phyloP scores from a whole-genome alignment of 352 stramenopile genomes.

The Pilasporangium apinafurcum region DNA sequence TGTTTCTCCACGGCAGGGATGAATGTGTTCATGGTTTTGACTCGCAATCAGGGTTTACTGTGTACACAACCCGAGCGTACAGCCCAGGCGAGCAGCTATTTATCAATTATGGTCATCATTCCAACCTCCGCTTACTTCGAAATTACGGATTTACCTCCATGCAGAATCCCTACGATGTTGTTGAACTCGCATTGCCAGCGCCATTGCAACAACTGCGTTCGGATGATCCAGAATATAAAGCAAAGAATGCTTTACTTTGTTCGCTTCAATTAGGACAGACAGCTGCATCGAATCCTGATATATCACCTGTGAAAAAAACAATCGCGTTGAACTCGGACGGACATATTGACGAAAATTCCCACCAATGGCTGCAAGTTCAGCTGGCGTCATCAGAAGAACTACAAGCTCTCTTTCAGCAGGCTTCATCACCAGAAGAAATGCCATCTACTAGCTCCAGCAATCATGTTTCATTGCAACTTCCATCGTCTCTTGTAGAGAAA shows the following conservation, averaged over 20 bases:
- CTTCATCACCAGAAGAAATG: slow-evolving; percentile 2
- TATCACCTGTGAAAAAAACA: slow-evolving; percentile 13
- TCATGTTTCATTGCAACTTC: slow-evolving; percentile 13
- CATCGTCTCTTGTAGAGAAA: slow-evolving; percentile 13
- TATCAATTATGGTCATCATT: slow-evolving; percentile 73
- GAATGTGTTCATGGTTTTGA: slow-evolving; percentile 68
- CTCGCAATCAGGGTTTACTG: slow-evolving; percentile 41
- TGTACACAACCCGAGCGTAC: slow-evolving; percentile 57
- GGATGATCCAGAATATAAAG: slow-evolving; percentile 28
- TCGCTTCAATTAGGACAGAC: slow-evolving; percentile 1
- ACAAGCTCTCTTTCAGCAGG: slow-evolving; percentile 27
- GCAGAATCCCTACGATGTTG: slow-evolving; percentile 35
- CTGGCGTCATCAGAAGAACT: slow-evolving; percentile 40
- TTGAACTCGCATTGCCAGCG: slow-evolving; percentile 27
- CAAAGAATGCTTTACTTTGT: slow-evolving; percentile 24
- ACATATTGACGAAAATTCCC: slow-evolving; percentile 16
- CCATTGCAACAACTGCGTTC: slow-evolving; percentile 24
- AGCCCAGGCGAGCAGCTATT: slow-evolving; percentile 61
- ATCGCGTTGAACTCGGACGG: slow-evolving; percentile 26
- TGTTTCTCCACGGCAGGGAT: slow-evolving; percentile 18
- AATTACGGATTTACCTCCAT: slow-evolving; percentile 71
- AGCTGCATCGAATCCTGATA: no score
- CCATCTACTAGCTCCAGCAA: not conserved
- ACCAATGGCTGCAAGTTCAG: slow-evolving; percentile 52
- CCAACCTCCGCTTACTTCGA: slow-evolving; percentile 61